Percentiles rank a stretch among this genome's conserved stretches.
Conservation (phyloP, 1,284 basidiomycete species). For the Entoloma clypeatum region DNA sequence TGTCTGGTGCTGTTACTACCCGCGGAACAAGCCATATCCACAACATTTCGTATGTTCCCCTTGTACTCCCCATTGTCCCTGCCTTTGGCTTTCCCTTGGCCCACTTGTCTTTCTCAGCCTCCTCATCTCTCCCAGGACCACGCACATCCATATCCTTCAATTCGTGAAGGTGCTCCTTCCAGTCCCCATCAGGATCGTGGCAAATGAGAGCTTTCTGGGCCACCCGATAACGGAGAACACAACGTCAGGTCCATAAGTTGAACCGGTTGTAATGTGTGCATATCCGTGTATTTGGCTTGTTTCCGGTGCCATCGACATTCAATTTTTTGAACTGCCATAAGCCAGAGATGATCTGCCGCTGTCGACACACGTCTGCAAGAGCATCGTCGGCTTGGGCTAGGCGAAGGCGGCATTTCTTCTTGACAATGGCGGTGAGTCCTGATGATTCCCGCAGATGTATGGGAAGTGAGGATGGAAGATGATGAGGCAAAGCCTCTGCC, state of each 20-base stretch:
- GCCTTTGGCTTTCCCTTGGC: too few species aligned
- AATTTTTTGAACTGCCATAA: conserved; percentile 16
- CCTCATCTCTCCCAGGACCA: conserved; percentile 4
- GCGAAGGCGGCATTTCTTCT: conserved; percentile 18
- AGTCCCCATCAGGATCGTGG: neutral
- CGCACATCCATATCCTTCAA: neutral
- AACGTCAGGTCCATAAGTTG: neutral
- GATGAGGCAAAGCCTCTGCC: conserved; percentile 13
- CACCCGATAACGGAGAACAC: neutral
- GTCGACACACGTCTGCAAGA: conserved; percentile 15
- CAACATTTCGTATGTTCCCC: too few species aligned
- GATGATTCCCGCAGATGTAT: neutral
- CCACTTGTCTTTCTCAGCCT: too few species aligned
- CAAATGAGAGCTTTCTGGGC: neutral
- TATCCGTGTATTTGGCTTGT: conserved; percentile 14
- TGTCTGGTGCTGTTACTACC: neutral
- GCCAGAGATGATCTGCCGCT: too few species aligned
- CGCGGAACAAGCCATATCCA: conserved; percentile 6
- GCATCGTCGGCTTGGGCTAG: conserved; percentile 20
- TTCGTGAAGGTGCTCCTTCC: neutral
- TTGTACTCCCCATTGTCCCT: too few species aligned
- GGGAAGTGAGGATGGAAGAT: conserved; percentile 16
- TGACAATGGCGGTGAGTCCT: neutral
- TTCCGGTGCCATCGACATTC: conserved; percentile 15
- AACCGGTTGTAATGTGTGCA: conserved; percentile 9